Evolutionary conservation across 768 basidiomycete genomes (phyloP).

Genomic region (Boletus coccyginus): DNA sequence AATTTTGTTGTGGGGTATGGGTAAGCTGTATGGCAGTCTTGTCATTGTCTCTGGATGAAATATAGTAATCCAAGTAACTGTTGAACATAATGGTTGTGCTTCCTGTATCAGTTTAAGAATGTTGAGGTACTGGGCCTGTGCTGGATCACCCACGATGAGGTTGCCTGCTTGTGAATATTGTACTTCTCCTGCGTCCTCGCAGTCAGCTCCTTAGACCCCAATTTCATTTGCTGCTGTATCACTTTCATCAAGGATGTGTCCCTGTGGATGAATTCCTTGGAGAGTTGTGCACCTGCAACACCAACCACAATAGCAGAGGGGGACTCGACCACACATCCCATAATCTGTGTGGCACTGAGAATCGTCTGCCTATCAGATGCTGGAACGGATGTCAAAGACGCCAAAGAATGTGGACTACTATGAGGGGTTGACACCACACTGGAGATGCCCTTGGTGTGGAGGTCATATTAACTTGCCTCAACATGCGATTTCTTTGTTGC

Average conservation of each 20-base stretch:
- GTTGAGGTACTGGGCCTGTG: background rate
- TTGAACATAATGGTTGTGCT: background rate
- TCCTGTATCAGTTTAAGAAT: background rate
- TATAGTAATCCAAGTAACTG: background rate
- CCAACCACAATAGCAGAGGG: background rate
- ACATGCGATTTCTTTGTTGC: background rate
- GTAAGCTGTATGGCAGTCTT: background rate
- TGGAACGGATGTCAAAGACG: background rate
- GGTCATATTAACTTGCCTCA: background rate
- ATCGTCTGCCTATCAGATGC: background rate
- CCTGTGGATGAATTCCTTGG: background rate
- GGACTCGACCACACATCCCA: background rate
- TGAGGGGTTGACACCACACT: background rate
- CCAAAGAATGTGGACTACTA: too few species aligned
- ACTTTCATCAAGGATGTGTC: background rate
- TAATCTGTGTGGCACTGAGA: background rate
- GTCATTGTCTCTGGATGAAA: background rate
- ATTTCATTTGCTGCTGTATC: background rate
- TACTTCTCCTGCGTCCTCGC: background rate
- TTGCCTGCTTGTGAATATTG: background rate
- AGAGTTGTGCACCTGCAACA: background rate
- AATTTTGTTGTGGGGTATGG: background rate
- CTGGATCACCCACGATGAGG: slow-evolving; percentile 2
- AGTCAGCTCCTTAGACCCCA: background rate
- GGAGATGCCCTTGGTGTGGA: background rate